Conservation (phyloP, 257 asterid species). For the Ophiorrhiza pumila region DNA sequence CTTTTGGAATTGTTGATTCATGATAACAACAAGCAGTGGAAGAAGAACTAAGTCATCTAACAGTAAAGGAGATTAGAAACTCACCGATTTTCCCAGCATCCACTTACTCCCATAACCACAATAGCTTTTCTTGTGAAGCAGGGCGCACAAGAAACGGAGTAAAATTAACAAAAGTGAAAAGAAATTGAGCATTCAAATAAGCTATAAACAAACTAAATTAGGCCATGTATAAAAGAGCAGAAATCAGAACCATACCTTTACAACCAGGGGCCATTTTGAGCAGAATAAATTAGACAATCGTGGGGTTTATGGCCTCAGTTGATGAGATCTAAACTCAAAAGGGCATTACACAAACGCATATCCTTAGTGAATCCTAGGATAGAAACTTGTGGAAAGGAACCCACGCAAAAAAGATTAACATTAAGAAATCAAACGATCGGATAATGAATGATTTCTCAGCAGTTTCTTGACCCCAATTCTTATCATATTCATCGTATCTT, state of each 20-base stretch:
- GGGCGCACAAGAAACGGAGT: neutral
- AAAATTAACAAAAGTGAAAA: neutral
- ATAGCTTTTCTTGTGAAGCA: slow-evolving; percentile 51
- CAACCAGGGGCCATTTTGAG: slow-evolving; percentile 11
- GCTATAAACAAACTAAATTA: neutral
- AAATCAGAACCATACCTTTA: slow-evolving; percentile 2
- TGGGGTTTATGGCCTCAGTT: neutral
- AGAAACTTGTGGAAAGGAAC: neutral
- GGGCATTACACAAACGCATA: neutral
- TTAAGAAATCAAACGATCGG: neutral
- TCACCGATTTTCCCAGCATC: slow-evolving; percentile 89
- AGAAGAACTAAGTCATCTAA: neutral
- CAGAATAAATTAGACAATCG: neutral
- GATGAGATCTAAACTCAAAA: neutral
- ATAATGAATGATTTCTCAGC: neutral
- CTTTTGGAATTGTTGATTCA: too few species aligned
- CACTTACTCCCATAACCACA: slow-evolving; percentile 87
- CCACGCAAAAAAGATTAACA: neutral
- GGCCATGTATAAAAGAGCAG: neutral
- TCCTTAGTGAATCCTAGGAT: neutral
- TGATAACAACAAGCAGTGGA: too few species aligned
- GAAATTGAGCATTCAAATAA: neutral
- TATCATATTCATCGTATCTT: neutral
- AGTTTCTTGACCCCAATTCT: slow-evolving; percentile 1
- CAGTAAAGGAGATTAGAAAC: slow-evolving; percentile 16